These are phyloP conservation scores for Escallonia herrerae DNA, from an alignment of 129 eudicot genomes.

Conservation along the genomic window DNA sequence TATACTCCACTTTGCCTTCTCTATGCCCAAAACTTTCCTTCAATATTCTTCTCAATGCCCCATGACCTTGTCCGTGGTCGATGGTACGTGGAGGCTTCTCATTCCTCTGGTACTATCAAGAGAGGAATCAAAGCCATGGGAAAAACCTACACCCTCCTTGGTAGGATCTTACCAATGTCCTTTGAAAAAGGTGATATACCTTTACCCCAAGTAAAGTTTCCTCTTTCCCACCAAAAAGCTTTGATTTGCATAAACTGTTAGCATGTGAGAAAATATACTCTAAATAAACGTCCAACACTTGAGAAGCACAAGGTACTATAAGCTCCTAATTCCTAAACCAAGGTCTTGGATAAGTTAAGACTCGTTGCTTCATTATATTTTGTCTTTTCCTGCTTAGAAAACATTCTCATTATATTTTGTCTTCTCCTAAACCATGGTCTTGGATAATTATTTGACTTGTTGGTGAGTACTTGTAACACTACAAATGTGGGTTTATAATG, in stretches of 20 bases:
- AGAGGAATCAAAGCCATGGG: conserved; percentile 7
- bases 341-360: too few species aligned
- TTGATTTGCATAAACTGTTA: background rate
- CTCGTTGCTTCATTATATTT: too few species aligned
- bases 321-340: too few species aligned
- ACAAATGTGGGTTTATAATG: too few species aligned
- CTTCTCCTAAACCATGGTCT: too few species aligned
- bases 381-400: too few species aligned
- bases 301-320: too few species aligned
- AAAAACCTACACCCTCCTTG: conserved; percentile 14
- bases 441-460: too few species aligned
- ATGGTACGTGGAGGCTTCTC: conserved; percentile 24
- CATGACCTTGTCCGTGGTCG: conserved; percentile 27
- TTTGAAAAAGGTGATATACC: conserved; percentile 1
- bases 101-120: conserved; percentile 13
- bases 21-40: conserved; percentile 3
- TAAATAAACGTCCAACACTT: too few species aligned
- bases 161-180: conserved; percentile 9
- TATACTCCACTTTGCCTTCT: conserved; percentile 14
- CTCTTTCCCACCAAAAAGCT: conserved; percentile 9
- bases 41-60: conserved; percentile 20
- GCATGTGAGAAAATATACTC: background rate
- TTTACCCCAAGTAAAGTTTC: conserved; percentile 11
- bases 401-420: too few species aligned
- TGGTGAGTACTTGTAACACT: too few species aligned